These are phyloP conservation scores for Nannochloropsis granulata DNA, from an alignment of 108 stramenopile genomes.

Conservation along the genomic window DNA sequence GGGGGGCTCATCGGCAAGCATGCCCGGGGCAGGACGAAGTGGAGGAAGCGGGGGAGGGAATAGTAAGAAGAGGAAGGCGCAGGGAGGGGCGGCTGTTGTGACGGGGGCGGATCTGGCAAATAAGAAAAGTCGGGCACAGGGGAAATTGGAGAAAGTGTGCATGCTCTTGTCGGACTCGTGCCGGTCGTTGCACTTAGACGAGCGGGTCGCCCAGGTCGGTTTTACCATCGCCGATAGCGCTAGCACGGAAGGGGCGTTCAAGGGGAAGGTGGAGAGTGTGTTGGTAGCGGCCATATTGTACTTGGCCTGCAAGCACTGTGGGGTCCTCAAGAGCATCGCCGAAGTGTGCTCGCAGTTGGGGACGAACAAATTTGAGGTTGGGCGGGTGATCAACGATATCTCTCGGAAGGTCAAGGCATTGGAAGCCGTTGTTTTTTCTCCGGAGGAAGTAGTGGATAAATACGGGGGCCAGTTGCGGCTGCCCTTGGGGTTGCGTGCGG, in stretches of 20 bases:
- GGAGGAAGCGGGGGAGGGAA: neutral
- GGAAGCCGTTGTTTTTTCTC: neutral
- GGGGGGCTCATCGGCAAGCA: neutral
- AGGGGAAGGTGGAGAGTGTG: neutral
- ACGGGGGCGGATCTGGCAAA: neutral
- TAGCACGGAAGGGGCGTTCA: neutral
- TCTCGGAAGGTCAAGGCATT: neutral
- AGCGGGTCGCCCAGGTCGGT: neutral
- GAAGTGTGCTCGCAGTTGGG: neutral
- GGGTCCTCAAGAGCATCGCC: neutral
- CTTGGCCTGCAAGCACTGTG: neutral
- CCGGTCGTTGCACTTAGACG: neutral
- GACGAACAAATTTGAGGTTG: neutral
- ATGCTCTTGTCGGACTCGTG: neutral
- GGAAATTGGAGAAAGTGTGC: neutral
- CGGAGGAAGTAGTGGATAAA: neutral
- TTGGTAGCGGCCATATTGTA: neutral
- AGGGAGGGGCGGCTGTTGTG: neutral
- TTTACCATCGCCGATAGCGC: neutral
- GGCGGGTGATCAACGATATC: neutral
- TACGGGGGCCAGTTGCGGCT: neutral
- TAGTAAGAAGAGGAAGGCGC: neutral
- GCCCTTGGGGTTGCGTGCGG: neutral
- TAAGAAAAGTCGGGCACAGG: neutral
- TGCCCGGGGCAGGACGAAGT: neutral